These are phyloP conservation scores for Aspergillus flavus DNA, from an alignment of 2,329 filamentous ascomycete species.

Conservation along the genomic window DNA sequence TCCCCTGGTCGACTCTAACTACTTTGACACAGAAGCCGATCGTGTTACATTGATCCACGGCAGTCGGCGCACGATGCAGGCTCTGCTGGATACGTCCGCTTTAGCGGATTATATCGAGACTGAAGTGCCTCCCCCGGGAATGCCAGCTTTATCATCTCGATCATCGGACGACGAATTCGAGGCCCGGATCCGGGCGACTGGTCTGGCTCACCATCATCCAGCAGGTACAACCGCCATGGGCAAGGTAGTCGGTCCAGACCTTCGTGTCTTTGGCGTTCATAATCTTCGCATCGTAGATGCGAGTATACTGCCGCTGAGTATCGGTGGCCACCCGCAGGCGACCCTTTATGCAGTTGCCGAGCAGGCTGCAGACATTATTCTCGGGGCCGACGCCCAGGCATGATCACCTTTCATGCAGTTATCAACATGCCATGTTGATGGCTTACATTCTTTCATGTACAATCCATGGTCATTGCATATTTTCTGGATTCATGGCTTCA, in stretches of 20 bases:
- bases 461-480: too few species aligned
- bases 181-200: not conserved
- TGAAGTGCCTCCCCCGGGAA: constrained; percentile 1
- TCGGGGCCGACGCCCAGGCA: too few species aligned
- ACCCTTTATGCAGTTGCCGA: constrained; percentile 11
- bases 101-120: not conserved
- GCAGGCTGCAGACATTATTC: constrained; percentile 3
- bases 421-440: too few species aligned
- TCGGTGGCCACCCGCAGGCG: constrained; percentile 6
- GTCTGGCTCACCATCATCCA: not conserved
- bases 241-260: not conserved
- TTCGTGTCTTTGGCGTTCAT: not conserved
- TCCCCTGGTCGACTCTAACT: constrained; percentile 4
- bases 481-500: too few species aligned
- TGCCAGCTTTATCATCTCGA: not conserved
- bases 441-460: too few species aligned
- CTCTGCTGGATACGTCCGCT: not conserved
- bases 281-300: constrained; percentile 8
- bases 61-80: not conserved
- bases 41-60: constrained; percentile 3
- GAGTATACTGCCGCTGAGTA: constrained; percentile 5
- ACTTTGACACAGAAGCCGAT: constrained; percentile 10
- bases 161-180: not conserved
- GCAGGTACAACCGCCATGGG: not conserved
- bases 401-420: too few species aligned